Conservation (phyloP, 495 filamentous ascomycete genomes). For the Neurospora sp. region DNA sequence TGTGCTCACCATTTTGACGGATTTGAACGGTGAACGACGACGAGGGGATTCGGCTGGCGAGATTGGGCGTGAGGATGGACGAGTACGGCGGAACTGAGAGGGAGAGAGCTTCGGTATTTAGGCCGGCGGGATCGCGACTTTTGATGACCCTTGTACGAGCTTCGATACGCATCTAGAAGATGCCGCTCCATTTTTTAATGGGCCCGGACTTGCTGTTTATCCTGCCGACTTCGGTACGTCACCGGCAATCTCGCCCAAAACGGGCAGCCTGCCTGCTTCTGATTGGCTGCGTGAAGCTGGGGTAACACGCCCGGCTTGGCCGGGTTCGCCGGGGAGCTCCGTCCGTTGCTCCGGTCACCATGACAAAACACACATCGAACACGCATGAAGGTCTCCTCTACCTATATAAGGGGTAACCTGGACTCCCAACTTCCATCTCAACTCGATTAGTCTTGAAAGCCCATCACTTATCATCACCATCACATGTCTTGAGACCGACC, state of each 20-base stretch:
- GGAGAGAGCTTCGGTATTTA: background rate
- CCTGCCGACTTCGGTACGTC: conserved; percentile 5
- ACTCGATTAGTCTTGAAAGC: background rate
- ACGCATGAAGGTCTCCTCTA: background rate
- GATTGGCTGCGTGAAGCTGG: conserved; percentile 6
- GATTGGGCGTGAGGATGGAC: background rate
- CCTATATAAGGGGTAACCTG: background rate
- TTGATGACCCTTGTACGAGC: conserved; percentile 7
- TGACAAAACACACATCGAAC: background rate
- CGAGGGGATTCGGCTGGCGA: background rate
- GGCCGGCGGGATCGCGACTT: background rate
- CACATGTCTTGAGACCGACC: background rate
- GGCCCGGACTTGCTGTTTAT: conserved; percentile 9
- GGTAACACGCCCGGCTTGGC: background rate
- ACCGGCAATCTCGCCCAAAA: background rate
- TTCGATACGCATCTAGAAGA: conserved; percentile 25
- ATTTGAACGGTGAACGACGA: background rate
- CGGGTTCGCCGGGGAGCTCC: conserved; percentile 1
- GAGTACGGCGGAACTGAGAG: background rate
- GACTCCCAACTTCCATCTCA: background rate
- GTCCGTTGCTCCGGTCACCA: background rate
- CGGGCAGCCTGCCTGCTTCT: background rate
- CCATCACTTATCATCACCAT: background rate
- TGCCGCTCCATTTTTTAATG: conserved; percentile 17
- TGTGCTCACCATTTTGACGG: background rate